phyloP scores from a whole-genome alignment of 1,284 basidiomycete genomes.

The Earliella scabrosa region DNA sequence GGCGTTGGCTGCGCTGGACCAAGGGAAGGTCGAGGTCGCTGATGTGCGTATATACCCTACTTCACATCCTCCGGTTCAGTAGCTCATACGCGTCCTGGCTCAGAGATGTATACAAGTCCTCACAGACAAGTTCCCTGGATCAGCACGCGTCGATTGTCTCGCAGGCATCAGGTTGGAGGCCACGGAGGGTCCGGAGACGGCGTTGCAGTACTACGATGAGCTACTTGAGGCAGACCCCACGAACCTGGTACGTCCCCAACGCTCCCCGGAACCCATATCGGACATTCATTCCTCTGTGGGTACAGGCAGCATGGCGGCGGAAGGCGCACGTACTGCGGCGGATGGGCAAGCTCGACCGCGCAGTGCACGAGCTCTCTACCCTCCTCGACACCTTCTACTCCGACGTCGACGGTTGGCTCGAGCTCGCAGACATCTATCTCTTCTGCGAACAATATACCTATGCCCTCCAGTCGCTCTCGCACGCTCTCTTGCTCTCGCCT shows the following conservation, averaged over 20 bases:
- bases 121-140: slow-evolving; percentile 75
- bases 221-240: slow-evolving; percentile 73
- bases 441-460: slow-evolving; percentile 74
- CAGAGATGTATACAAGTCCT: slow-evolving; percentile 75
- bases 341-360: slow-evolving; percentile 63
- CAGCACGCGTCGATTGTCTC: slow-evolving; percentile 84
- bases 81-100: background rate
- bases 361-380: slow-evolving; percentile 76
- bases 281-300: background rate
- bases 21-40: slow-evolving; percentile 80
- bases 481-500: slow-evolving; percentile 81
- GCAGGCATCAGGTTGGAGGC: slow-evolving; percentile 88
- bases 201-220: slow-evolving; percentile 71
- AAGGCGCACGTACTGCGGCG: slow-evolving; percentile 74
- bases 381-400: slow-evolving; percentile 94
- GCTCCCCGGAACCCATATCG: background rate
- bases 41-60: slow-evolving; percentile 59
- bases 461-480: slow-evolving; percentile 78
- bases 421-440: slow-evolving; percentile 90
- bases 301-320: slow-evolving; percentile 83
- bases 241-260: slow-evolving; percentile 67
- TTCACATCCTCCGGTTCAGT: slow-evolving; percentile 18
- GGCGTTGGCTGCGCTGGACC: slow-evolving; percentile 84
- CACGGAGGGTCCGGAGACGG: slow-evolving; percentile 62
- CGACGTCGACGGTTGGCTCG: slow-evolving; percentile 91